phyloP scores from a whole-genome alignment of 2,329 filamentous ascomycete species.

The Fusarium paranaense region DNA sequence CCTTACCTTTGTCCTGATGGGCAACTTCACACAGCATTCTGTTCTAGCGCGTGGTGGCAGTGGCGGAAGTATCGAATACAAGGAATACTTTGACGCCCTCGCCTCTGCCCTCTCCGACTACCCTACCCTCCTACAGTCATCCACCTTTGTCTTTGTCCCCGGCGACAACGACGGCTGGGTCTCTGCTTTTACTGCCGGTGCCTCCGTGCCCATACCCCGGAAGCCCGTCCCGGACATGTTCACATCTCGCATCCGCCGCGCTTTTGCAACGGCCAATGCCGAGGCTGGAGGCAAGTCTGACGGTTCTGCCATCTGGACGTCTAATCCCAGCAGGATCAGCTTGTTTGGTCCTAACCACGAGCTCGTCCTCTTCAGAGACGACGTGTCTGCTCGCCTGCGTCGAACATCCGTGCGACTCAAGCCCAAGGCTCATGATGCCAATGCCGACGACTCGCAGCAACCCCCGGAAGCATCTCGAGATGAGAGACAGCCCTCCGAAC shows the following conservation, averaged over 20 bases:
- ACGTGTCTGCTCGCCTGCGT: slow-evolving; percentile 82
- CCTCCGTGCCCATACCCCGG: slow-evolving; percentile 75
- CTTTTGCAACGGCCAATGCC: slow-evolving; percentile 81
- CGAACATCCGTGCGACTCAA: slow-evolving; percentile 81
- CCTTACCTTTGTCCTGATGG: slow-evolving; percentile 83
- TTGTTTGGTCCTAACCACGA: slow-evolving; percentile 92
- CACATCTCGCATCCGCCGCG: slow-evolving; percentile 85
- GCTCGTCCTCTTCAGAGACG: slow-evolving; percentile 87
- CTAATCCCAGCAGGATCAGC: slow-evolving; percentile 84
- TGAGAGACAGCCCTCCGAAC: slow-evolving; percentile 42
- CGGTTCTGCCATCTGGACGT: slow-evolving; percentile 82
- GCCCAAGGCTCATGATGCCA: slow-evolving; percentile 49
- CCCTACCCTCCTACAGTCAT: slow-evolving; percentile 79
- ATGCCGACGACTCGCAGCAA: slow-evolving; percentile 46
- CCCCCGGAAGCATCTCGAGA: slow-evolving; percentile 25
- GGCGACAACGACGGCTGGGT: slow-evolving; percentile 99
- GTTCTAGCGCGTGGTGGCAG: slow-evolving; percentile 76
- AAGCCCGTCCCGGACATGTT: slow-evolving; percentile 87
- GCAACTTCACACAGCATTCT: slow-evolving; percentile 80
- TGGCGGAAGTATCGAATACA: slow-evolving; percentile 92
- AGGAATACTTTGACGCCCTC: slow-evolving; percentile 92
- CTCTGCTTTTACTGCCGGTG: slow-evolving; percentile 83
- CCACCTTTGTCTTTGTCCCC: slow-evolving; percentile 92
- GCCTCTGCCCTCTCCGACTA: slow-evolving; percentile 87
- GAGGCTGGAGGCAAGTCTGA: slow-evolving; percentile 67